Evolutionary conservation across 2,329 filamentous ascomycete species (phyloP).

Genomic region (Pyrenophora teres): DNA sequence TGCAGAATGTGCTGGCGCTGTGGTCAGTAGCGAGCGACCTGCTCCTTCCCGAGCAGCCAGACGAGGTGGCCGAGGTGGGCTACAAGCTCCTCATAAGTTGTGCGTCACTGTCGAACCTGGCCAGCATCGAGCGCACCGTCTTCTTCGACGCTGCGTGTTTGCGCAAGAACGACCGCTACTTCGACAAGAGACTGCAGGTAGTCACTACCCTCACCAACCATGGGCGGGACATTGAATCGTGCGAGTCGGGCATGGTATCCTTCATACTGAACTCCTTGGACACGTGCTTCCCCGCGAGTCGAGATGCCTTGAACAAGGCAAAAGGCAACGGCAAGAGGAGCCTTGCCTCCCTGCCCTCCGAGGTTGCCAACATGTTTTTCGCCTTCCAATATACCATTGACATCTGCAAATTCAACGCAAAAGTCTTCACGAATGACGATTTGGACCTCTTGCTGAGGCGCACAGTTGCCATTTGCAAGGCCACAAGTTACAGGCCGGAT

Average conservation of each 20-base stretch:
- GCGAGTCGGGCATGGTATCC: slow-evolving; percentile 43
- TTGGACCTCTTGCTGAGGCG: slow-evolving; percentile 65
- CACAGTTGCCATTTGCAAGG: slow-evolving; percentile 69
- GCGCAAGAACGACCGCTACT: slow-evolving; percentile 34
- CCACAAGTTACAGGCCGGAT: slow-evolving; percentile 67
- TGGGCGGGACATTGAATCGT: slow-evolving; percentile 47
- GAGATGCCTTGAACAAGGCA: slow-evolving; percentile 29
- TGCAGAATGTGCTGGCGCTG: slow-evolving; percentile 44
- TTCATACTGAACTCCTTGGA: slow-evolving; percentile 42
- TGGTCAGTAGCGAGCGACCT: slow-evolving; percentile 48
- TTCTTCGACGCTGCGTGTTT: slow-evolving; percentile 46
- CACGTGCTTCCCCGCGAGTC: slow-evolving; percentile 39
- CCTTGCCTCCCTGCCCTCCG: slow-evolving; percentile 25
- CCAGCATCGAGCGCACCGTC: slow-evolving; percentile 43
- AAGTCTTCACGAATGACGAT: slow-evolving; percentile 66
- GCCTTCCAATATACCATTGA: slow-evolving; percentile 70
- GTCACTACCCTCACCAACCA: slow-evolving; percentile 44
- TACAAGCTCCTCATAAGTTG: slow-evolving; percentile 45
- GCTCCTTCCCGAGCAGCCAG: slow-evolving; percentile 40
- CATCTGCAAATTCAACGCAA: slow-evolving; percentile 77
- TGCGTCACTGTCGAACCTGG: slow-evolving; percentile 40
- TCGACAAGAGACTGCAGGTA: slow-evolving; percentile 43
- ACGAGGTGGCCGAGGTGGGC: slow-evolving; percentile 40
- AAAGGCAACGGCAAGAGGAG: slow-evolving; percentile 36
- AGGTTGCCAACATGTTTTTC: slow-evolving; percentile 54